Evolutionary conservation across 1,284 basidiomycete species (phyloP), one percentile per base, ranked within the genome.

Genomic region (Ceratobasidium sp.): DNA sequence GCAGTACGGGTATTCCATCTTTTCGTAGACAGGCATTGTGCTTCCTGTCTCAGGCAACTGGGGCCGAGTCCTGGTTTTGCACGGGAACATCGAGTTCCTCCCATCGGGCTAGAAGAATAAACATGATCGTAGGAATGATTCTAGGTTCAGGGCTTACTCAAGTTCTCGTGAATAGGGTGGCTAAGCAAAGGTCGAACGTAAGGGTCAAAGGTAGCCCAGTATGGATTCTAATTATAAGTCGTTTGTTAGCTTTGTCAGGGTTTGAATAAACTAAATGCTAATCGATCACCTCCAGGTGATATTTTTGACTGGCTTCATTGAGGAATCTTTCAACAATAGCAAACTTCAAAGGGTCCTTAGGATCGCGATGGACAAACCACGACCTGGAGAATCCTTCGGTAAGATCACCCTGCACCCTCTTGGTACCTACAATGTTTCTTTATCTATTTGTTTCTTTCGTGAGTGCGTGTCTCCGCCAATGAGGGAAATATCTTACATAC

Each of bases 171-270:
- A 25, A 56, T 56, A 7, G 54, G 34, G 32, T 56, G 54, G n/a
- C 54, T 56, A 20, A 56, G 32, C 20, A 56, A 32, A 7, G 54
- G 54, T 7, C 38, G 34, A 56, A 56, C 54, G n/a, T 56, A 56
- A 25, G 54, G 54, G 27, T 56, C 54, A 22, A 56, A 56, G 12
- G 54, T 56, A 12, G 54, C 54, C 54, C 54, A 56, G 32, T 56
- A 56, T 1, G 54, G 54, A 20, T 56, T 56, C 54, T 56, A 8
- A 25, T 7, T 8, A 20, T n/a, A n/a, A 20, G 12, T 5, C 15
- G 6, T 12, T 52, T 8, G 32, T 6, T 29, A 27, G 13, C 25
- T 22, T 6, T 8, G 20, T 52, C 5, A 8, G 8, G 12, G 25
- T 25, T 52, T 8, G 22, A 25, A 25, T 13, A n/a, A 49, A 22